phyloP scores from a whole-genome alignment of 352 stramenopile genomes.

The Phytophthora capsici region DNA sequence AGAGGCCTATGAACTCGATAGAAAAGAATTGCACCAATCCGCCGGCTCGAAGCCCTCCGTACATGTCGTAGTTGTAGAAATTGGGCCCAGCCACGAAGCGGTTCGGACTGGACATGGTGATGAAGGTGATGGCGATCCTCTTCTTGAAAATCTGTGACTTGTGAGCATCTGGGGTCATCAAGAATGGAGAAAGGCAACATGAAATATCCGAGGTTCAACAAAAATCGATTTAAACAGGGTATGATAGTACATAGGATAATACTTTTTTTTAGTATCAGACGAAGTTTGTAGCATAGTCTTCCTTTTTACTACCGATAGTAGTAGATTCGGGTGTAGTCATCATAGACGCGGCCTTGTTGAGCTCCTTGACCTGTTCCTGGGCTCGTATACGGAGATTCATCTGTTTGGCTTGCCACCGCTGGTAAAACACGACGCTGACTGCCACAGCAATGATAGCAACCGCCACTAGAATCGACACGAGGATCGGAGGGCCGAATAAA shows the following conservation, averaged over 20 bases:
- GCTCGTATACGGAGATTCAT: neutral
- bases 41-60: constrained; percentile 50
- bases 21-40: constrained; percentile 50
- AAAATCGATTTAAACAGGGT: neutral
- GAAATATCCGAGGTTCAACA: constrained; percentile 20
- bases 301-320: constrained; percentile 37
- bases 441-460: constrained; percentile 10
- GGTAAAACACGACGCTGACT: constrained; percentile 12
- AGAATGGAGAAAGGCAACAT: constrained; percentile 33
- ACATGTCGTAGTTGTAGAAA: constrained; percentile 77
- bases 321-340: constrained; percentile 15
- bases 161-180: constrained; percentile 9
- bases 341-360: constrained; percentile 28
- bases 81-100: constrained; percentile 45
- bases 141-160: neutral
- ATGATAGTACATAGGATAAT: constrained; percentile 3
- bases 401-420: constrained; percentile 9
- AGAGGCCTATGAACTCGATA: constrained; percentile 38
- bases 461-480: constrained; percentile 22
- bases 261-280: constrained; percentile 23
- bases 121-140: neutral
- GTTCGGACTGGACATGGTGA: constrained; percentile 11
- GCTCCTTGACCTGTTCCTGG: constrained; percentile 19
- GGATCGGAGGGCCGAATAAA: constrained; percentile 25
- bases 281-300: constrained; percentile 46